Evolutionary conservation across 441 rosid genomes (phyloP).

Genomic region (Aleurites moluccanus): DNA sequence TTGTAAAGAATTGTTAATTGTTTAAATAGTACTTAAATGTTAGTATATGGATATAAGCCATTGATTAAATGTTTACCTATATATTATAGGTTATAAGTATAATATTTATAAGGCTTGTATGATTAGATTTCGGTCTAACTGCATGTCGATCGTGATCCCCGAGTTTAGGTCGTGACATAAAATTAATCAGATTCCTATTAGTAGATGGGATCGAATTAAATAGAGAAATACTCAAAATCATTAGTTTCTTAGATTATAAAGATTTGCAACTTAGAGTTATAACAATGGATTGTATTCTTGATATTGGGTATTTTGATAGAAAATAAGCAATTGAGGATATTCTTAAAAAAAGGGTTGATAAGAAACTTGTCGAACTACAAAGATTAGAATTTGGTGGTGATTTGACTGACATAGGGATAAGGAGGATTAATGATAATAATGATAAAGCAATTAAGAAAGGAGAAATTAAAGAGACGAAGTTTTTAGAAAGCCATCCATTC

Average conservation of each 20-base stretch:
- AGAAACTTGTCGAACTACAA: conserved; percentile 54
- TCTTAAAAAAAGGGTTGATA: conserved; percentile 43
- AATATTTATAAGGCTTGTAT: too few relatives aligned
- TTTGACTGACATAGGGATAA: conserved; percentile 42
- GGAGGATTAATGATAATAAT: conserved; percentile 15
- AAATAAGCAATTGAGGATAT: conserved; percentile 60
- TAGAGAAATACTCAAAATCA: conserved; percentile 47
- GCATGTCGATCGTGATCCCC: too few relatives aligned
- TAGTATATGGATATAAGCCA: too few relatives aligned
- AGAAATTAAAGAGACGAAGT: conserved; percentile 31
- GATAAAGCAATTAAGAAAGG: conserved; percentile 29
- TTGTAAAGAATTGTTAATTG: too few relatives aligned
- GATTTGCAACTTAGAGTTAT: conserved; percentile 40
- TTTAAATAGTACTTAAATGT: too few relatives aligned
- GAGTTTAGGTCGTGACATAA: too few relatives aligned
- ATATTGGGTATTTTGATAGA: conserved; percentile 62
- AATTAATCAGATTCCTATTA: conserved; percentile 52
- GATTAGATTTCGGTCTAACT: too few relatives aligned
- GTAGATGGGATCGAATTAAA: conserved; percentile 55
- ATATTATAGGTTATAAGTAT: too few relatives aligned
- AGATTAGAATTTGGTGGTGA: conserved; percentile 54
- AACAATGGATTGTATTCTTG: conserved; percentile 57
- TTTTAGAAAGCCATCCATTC: conserved; percentile 53
- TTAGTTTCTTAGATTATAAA: conserved; percentile 39
- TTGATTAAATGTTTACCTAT: too few relatives aligned